Evolutionary conservation across 169 alveolate genomes (phyloP), one percentile per base, ranked within the genome.

Genomic region (Besnoitia besnoiti): DNA sequence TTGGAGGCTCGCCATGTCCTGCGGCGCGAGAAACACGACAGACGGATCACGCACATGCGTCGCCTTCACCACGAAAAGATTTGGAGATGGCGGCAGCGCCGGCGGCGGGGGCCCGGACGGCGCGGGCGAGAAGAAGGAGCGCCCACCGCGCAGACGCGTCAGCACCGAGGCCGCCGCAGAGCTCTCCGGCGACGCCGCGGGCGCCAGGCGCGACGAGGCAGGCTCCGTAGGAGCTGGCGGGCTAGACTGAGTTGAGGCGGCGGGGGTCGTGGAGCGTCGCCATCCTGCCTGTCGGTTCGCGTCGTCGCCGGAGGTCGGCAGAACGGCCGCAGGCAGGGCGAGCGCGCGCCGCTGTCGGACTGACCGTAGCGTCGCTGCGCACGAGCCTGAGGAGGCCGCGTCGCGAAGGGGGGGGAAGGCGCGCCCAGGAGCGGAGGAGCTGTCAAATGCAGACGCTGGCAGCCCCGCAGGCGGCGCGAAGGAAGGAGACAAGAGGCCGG

Each of bases 1-100:
- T 91, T 98, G 98, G 90, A 99, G 95, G 92, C 97, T 99, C 82
- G 97, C 98, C 85, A 96, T 96, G 47, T 97, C 62, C 93, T 93
- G 97, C 89, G 99, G 98, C 85, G 99, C 97, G 93, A 99, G 95
- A 77, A 98, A 97, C 67, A 98, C 98, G 30, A 98, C 99, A 10
- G 99, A 97, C 96, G 98, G 98, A 92, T 99, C 99, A 93, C 73
- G 7, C 0, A 24, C 8, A 42, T 73, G 91, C 55, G 85, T 37
- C 55, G 16, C 46, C 44, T 67, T 30, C 80, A 67, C 46, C n/a
- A 67, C 80, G 10, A 67, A 35, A 37, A 67, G 80, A 67, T 67
- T 30, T 50, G 62, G 62, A 14, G 62, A n/a, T n/a, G n/a, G n/a
- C 67, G 33, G 33, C 67, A n/a, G 3, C 67, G 30, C 67, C 12